Evolutionary conservation across 192 early-diverging fungal genomes (phyloP).

Genomic region (Coemansia sp.): DNA sequence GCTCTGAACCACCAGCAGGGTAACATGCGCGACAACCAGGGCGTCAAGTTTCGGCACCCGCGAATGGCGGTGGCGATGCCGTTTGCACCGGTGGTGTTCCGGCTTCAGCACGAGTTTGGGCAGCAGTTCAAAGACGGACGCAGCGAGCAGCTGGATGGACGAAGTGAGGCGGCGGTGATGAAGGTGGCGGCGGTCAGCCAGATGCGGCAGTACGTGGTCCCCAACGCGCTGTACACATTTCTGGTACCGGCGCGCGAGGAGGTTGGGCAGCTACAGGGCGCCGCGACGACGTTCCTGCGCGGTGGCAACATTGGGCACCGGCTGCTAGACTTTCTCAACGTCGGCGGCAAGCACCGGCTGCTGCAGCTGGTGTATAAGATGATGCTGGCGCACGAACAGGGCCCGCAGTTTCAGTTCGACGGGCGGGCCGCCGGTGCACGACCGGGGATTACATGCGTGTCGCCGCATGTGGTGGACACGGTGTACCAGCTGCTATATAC

Average conservation of each 20-base stretch:
- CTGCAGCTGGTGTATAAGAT: conserved; percentile 69
- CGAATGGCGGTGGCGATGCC: conserved; percentile 62
- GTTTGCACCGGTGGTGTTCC: conserved; percentile 50
- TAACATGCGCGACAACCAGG: conserved; percentile 61
- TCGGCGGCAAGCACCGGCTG: conserved; percentile 65
- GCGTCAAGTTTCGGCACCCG: conserved; percentile 74
- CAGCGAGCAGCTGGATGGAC: conserved; percentile 31
- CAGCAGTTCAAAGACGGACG: conserved; percentile 41
- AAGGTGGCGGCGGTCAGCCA: conserved; percentile 50
- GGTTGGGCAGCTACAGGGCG: conserved; percentile 31
- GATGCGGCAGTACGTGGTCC: conserved; percentile 44
- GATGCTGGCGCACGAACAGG: conserved; percentile 66
- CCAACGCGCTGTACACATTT: conserved; percentile 47
- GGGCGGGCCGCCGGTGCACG: conserved; percentile 47
- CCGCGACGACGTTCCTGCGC: conserved; percentile 56
- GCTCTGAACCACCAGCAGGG: conserved; percentile 65
- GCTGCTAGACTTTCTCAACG: conserved; percentile 68
- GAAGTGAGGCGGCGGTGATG: conserved; percentile 26
- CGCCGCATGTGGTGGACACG: conserved; percentile 73
- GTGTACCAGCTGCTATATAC: conserved; percentile 74
- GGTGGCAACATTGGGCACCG: conserved; percentile 66
- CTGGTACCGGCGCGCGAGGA: conserved; percentile 44
- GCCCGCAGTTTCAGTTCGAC: conserved; percentile 59
- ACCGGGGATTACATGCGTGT: conserved; percentile 60
- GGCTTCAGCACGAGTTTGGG: conserved; percentile 41